These are phyloP conservation scores for Geosmithia morbida DNA, from an alignment of 2,329 filamentous ascomycete genomes.

Conservation along the genomic window DNA sequence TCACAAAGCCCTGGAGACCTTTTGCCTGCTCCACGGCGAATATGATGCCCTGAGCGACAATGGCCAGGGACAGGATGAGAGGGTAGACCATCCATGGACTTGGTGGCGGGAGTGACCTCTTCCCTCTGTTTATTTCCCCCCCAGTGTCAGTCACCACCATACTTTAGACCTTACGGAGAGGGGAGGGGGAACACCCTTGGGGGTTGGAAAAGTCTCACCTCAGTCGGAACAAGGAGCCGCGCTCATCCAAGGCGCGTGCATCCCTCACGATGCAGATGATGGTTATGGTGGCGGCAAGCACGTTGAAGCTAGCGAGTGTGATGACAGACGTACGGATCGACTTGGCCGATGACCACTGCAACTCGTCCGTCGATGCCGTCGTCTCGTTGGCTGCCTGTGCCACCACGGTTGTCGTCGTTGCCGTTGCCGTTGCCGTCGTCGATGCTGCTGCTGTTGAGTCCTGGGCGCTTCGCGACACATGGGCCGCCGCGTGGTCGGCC, in stretches of 20 bases:
- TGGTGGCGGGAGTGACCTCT: background rate
- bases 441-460: constrained; percentile 11
- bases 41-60: constrained; percentile 40
- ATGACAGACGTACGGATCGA: constrained; percentile 47
- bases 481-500: background rate
- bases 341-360: constrained; percentile 36
- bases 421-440: constrained; percentile 21
- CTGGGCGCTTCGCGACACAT: constrained; percentile 2
- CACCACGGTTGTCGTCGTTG: background rate
- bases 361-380: constrained; percentile 28
- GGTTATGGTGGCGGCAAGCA: constrained; percentile 40
- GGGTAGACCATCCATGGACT: constrained; percentile 35
- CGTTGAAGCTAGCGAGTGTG: constrained; percentile 46
- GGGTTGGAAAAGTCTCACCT: constrained; percentile 16
- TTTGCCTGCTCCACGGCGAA: constrained; percentile 43
- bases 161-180: background rate
- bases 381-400: background rate
- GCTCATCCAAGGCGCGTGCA: background rate
- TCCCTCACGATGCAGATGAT: constrained; percentile 42
- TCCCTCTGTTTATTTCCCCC: background rate
- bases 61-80: constrained; percentile 40
- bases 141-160: background rate
- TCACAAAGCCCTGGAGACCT: constrained; percentile 35
- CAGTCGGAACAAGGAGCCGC: constrained; percentile 8
- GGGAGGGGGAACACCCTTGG: no score